Evolutionary conservation across 2,329 filamentous ascomycete species (phyloP).

Genomic region (Zalaria sp.): DNA sequence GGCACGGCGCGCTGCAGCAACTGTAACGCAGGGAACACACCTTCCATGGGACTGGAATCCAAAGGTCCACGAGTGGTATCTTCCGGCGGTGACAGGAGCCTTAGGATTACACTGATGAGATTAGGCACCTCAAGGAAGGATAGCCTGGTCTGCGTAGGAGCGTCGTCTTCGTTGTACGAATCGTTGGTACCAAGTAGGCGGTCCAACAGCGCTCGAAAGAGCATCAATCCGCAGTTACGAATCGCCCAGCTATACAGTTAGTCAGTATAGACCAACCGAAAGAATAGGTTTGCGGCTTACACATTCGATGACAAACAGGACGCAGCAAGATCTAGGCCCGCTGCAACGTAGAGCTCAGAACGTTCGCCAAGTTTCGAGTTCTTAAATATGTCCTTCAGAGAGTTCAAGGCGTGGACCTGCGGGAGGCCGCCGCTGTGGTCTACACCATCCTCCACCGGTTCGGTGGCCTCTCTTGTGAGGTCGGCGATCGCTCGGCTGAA

Average conservation of each 20-base stretch:
- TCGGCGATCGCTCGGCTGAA: conserved; percentile 52
- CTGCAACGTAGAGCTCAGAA: conserved; percentile 60
- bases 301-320: conserved; percentile 65
- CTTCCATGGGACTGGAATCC: conserved; percentile 34
- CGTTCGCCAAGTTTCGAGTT: conserved; percentile 60
- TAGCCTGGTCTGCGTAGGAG: conserved; percentile 37
- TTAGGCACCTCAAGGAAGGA: conserved; percentile 56
- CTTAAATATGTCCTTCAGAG: conserved; percentile 81
- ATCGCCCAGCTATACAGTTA: conserved; percentile 60
- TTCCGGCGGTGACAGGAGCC: conserved; percentile 33
- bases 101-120: conserved; percentile 48
- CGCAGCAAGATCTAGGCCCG: conserved; percentile 66
- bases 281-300: conserved; percentile 28
- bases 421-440: conserved; percentile 50
- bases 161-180: conserved; percentile 42
- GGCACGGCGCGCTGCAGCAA: conserved; percentile 61
- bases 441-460: conserved; percentile 32
- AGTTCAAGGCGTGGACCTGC: conserved; percentile 92
- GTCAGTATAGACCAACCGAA: background rate
- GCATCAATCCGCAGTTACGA: conserved; percentile 79
- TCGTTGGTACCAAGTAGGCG: conserved; percentile 62
- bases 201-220: conserved; percentile 76
- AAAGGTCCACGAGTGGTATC: background rate
- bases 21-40: conserved; percentile 71
- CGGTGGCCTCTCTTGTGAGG: conserved; percentile 43